Percentiles rank a stretch among this genome's conserved stretches.
Conservation (phyloP, 75 land plant genomes). For the Sequoiadendron giganteum region DNA sequence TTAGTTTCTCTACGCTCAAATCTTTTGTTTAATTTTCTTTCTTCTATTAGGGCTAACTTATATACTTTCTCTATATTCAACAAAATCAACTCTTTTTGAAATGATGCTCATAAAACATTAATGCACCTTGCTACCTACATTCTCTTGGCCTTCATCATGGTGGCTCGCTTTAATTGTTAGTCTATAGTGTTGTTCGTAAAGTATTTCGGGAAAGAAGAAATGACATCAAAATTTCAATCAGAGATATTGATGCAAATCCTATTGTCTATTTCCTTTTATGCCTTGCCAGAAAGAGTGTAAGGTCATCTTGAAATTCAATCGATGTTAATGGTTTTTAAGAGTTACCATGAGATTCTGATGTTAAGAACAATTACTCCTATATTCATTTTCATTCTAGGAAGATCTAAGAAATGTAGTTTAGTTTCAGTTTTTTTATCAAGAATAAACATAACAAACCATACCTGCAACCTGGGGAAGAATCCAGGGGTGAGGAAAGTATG, state of each 20-base stretch:
- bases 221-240: neutral
- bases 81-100: no score
- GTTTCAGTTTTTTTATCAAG: neutral
- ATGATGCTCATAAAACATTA: no score
- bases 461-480: conserved; percentile 87
- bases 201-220: neutral
- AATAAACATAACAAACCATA: conserved; percentile 8
- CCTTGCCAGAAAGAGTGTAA: neutral
- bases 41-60: no score
- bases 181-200: neutral
- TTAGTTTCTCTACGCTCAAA: no score
- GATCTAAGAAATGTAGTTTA: neutral
- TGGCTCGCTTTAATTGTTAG: no score
- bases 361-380: neutral
- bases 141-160: no score
- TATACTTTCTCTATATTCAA: no score
- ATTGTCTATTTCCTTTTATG: neutral
- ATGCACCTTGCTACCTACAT: no score
- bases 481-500: conserved; percentile 65
- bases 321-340: neutral
- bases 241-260: neutral
- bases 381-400: neutral
- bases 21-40: no score
- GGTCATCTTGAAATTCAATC: neutral
- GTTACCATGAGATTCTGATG: neutral